Evolutionary conservation across 2,329 filamentous ascomycete species (phyloP).

Genomic region (Clonostachys byssicola): DNA sequence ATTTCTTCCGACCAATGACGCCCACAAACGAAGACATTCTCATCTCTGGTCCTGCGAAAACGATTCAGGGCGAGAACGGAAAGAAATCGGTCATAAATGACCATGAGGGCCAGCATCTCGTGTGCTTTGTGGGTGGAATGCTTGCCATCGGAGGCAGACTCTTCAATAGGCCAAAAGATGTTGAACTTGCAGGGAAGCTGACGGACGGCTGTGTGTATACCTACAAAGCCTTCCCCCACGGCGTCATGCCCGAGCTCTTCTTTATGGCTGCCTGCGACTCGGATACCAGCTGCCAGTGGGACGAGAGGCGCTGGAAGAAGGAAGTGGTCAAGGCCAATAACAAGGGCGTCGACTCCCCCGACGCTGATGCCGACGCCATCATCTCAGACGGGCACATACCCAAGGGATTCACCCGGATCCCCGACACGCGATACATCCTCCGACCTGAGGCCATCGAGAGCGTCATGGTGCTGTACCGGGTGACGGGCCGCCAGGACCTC

Average conservation of each 20-base stretch:
- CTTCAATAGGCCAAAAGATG: slow-evolving; percentile 30
- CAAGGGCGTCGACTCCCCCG: background rate
- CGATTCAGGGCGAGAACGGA: background rate
- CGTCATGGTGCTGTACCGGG: slow-evolving; percentile 43
- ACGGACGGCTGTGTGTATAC: slow-evolving; percentile 47
- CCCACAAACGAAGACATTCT: slow-evolving; percentile 48
- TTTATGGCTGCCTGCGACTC: slow-evolving; percentile 30
- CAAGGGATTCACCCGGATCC: slow-evolving; percentile 40
- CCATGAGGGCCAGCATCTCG: slow-evolving; percentile 32
- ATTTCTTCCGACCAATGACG: slow-evolving; percentile 69
- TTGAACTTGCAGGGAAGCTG: slow-evolving; percentile 37
- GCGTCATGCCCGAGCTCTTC: slow-evolving; percentile 49
- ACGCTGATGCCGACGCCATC: background rate
- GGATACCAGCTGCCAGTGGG: slow-evolving; percentile 33
- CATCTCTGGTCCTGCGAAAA: slow-evolving; percentile 40
- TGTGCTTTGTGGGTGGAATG: slow-evolving; percentile 48
- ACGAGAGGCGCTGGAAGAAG: slow-evolving; percentile 5
- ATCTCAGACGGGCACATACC: slow-evolving; percentile 25
- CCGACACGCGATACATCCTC: slow-evolving; percentile 51
- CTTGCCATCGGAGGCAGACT: slow-evolving; percentile 42
- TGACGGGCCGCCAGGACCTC: slow-evolving; percentile 40
- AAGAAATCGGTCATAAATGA: slow-evolving; percentile 17
- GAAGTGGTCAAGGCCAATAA: background rate
- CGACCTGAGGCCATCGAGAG: slow-evolving; percentile 51
- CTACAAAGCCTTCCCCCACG: slow-evolving; percentile 40